Conservation (phyloP, 495 filamentous ascomycete species). For the Tuber brumale region DNA sequence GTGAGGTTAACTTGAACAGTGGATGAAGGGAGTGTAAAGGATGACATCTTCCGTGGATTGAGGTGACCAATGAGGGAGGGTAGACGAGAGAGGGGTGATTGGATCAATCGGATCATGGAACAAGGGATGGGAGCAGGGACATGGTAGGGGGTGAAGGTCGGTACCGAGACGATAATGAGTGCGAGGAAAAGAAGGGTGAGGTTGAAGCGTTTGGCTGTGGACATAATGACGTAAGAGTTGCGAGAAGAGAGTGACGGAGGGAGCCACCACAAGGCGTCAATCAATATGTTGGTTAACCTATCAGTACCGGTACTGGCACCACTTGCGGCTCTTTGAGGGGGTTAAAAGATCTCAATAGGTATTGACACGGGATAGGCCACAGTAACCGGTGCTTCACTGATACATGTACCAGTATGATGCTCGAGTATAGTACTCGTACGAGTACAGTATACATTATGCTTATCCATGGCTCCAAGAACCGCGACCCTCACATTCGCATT, state of each 20-base stretch:
- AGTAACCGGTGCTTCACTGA: too few species aligned
- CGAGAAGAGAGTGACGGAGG: neutral
- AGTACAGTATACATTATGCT: neutral
- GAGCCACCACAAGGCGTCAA: neutral
- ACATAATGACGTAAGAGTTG: neutral
- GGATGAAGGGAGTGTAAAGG: slow-evolving; percentile 37
- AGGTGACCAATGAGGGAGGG: neutral
- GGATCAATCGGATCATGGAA: neutral
- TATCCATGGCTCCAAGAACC: neutral
- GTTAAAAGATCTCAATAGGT: neutral
- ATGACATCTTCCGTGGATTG: slow-evolving; percentile 18
- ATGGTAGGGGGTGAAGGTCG: neutral
- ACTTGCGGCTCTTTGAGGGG: neutral
- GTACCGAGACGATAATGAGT: neutral
- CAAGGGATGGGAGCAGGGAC: neutral
- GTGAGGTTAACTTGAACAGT: slow-evolving; percentile 53
- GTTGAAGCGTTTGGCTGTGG: neutral
- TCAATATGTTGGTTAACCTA: too few species aligned
- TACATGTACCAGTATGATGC: too few species aligned
- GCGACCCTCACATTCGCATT: neutral
- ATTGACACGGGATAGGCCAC: neutral
- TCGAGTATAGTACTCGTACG: too few species aligned
- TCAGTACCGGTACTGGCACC: neutral
- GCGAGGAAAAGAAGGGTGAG: neutral
- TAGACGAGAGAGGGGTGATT: slow-evolving; percentile 7